Conservation (phyloP, 73 alveolate genomes). For the Tetrahymena elliotti region DNA sequence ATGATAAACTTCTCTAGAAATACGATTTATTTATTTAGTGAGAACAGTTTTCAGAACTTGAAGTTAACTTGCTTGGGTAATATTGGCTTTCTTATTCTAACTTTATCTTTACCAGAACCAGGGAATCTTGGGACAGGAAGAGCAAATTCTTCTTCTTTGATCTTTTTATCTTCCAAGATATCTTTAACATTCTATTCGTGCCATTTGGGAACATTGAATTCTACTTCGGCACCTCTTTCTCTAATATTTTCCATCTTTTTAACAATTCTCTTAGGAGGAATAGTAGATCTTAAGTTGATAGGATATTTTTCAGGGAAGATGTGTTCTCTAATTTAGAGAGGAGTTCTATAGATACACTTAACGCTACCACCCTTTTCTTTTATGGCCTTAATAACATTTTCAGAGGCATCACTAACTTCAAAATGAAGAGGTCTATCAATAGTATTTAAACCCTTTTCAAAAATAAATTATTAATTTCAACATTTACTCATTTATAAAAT, state of each 20-base stretch:
- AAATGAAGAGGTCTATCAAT: conserved; percentile 49
- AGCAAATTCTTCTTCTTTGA: conserved; percentile 3
- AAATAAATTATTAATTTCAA: too few relatives aligned
- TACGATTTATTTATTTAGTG: not conserved
- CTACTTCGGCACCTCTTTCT: conserved; percentile 63
- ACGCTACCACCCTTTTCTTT: conserved; percentile 69
- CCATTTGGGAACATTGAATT: conserved; percentile 49
- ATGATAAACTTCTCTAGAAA: not conserved
- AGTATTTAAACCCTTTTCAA: not conserved
- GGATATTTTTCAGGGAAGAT: conserved; percentile 65
- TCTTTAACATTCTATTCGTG: conserved; percentile 20
- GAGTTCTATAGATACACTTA: conserved; percentile 50
- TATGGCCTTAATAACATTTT: conserved; percentile 59
- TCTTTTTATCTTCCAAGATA: not conserved
- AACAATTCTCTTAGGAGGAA: conserved; percentile 67
- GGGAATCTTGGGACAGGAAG: conserved; percentile 22
- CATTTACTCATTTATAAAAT: too few relatives aligned
- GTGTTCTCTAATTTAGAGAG: conserved; percentile 45
- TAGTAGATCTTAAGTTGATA: conserved; percentile 48
- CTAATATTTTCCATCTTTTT: conserved; percentile 50
- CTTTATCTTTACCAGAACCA: conserved; percentile 25
- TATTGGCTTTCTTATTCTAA: conserved; percentile 13
- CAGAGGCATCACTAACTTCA: conserved; percentile 74
- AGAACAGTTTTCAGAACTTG: not conserved
- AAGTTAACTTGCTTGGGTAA: conserved; percentile 3